Evolutionary conservation across 306 rosid genomes (phyloP), one percentile per base, ranked within the genome.

Genomic region (Castanopsis chinensis): DNA sequence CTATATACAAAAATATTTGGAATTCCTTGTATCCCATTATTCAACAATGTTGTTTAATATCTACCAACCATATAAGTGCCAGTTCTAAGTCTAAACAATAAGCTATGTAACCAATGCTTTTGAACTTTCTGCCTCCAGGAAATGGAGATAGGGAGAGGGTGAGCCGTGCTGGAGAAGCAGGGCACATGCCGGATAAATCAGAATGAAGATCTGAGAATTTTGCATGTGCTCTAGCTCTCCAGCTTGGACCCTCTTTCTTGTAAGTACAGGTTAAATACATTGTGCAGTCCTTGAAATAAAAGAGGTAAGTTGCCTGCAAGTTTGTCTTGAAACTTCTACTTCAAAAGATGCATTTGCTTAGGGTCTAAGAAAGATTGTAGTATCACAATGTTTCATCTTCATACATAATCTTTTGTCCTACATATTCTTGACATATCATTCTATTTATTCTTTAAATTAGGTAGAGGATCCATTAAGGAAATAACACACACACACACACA

Each of bases 161-260:
- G 71, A 86, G 79, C 86, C 92, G 81, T 45, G 93, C 75, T 89
- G 95, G 95, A 93, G 94, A 93, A 88, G 92, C 98, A 93, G 95
- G 93, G 88, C 86, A 92, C 97, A 81, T 90, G 97, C 94, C 86
- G 74, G 81, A 78, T 58, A 35, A 55, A 63, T 61, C 83, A 57
- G 85, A 32, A 12, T 63, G 49, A 78, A 73, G 58, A 57, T 81
- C 70, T 56, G 65, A 79, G 86, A 87, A 56, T 60, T 83, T 74
- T 12, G 83, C 83, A 59, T 89, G 93, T 91, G 89, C 91, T 64
- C 88, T 89, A 41, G 54, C 79, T 88, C 90, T 87, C 89, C 91
- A 84, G 49, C 92, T 83, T 93, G 92, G 83, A 77, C 80, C 77
- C 74, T 89, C 83, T 89, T 84, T 82, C 89, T 86, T 83, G 35